These are phyloP conservation scores for Solanum ahanhuiri DNA, from an alignment of 257 asterid species.

Conservation along the genomic window DNA sequence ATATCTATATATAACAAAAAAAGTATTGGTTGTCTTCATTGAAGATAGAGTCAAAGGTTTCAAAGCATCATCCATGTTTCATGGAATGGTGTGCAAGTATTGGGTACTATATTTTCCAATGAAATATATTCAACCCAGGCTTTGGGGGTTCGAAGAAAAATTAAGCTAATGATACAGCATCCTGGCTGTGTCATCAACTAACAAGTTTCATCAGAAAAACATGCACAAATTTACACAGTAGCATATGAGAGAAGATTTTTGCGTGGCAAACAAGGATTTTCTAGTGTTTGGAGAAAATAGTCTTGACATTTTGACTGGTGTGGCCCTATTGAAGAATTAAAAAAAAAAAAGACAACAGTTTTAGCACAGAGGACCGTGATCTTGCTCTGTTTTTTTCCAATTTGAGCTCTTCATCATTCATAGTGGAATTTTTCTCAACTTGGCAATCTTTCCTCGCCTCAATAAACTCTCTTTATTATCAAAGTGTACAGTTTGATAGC, in stretches of 20 bases:
- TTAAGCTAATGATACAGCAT: not conserved
- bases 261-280: not conserved
- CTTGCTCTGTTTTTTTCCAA: not conserved
- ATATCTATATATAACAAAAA: not conserved
- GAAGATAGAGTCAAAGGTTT: not conserved
- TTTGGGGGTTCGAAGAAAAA: not conserved
- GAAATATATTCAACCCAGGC: not conserved
- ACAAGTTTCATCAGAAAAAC: not conserved
- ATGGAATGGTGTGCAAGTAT: not conserved
- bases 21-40: not conserved
- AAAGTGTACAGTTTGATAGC: not conserved
- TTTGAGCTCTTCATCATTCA: not conserved
- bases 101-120: not conserved
- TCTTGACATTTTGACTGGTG: not conserved
- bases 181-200: not conserved
- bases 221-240: not conserved
- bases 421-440: not conserved
- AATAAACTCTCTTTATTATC: not conserved
- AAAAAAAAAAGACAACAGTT: not conserved
- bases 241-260: not conserved
- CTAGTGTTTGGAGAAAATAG: not conserved
- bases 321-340: not conserved
- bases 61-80: not conserved
- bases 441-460: not conserved
- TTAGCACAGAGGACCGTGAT: not conserved